Conservation (phyloP, 1,284 basidiomycete species). For the Moniliophthora roreri region DNA sequence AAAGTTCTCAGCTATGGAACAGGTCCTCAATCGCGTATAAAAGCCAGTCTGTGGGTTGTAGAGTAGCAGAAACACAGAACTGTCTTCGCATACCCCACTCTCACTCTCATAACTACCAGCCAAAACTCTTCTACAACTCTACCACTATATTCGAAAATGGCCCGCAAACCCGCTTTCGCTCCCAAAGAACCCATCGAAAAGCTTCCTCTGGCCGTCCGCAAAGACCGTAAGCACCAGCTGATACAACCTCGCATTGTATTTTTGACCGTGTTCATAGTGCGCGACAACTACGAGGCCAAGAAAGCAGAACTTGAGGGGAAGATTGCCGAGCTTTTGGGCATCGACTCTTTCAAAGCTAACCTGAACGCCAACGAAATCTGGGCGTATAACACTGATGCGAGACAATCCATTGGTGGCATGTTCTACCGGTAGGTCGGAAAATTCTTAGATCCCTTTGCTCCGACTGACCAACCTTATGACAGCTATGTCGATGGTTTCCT, state of each 20-base stretch:
- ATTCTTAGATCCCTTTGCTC: neutral
- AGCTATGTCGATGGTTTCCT: slow-evolving; percentile 35
- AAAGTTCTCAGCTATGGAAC: too few species aligned
- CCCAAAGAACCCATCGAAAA: slow-evolving; percentile 33
- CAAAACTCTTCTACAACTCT: too few species aligned
- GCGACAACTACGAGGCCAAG: slow-evolving; percentile 32
- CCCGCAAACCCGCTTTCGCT: slow-evolving; percentile 19
- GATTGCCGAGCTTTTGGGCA: slow-evolving; percentile 25
- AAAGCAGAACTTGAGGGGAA: slow-evolving; percentile 26
- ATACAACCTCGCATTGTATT: too few species aligned
- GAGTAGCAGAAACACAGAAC: too few species aligned
- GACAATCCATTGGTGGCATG: slow-evolving; percentile 19
- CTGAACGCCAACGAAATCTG: slow-evolving; percentile 30
- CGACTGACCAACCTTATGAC: neutral
- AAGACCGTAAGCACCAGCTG: slow-evolving; percentile 32
- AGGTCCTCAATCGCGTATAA: too few species aligned
- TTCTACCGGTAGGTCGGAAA: slow-evolving; percentile 22
- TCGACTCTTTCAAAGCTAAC: slow-evolving; percentile 27
- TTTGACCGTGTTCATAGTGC: slow-evolving; percentile 23
- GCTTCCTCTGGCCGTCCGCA: slow-evolving; percentile 32
- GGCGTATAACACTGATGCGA: slow-evolving; percentile 28
- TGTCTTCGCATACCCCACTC: too few species aligned
- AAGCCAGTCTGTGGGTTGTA: too few species aligned
- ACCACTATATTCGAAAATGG: neutral
- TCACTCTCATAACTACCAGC: too few species aligned